Evolutionary conservation across 257 asterid genomes (phyloP).

Genomic region (Petunia secreta): DNA sequence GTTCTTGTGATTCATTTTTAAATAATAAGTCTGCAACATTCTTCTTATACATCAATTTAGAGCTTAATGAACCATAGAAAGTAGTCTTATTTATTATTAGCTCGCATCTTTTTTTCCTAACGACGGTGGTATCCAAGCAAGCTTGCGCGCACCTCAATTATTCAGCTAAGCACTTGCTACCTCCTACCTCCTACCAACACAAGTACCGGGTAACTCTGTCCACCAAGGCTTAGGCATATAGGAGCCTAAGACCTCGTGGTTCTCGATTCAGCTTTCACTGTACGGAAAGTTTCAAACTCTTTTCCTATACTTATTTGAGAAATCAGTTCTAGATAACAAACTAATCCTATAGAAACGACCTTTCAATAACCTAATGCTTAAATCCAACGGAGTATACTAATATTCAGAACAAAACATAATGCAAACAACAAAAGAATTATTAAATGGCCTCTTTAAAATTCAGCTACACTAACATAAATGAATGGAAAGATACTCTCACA

Average conservation of each 20-base stretch:
- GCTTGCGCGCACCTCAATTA: too few relatives aligned
- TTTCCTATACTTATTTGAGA: not conserved
- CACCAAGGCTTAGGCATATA: too few relatives aligned
- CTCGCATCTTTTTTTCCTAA: too few relatives aligned
- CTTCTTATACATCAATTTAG: not conserved
- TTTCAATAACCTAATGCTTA: not conserved
- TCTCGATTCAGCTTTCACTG: not conserved
- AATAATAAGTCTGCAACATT: not conserved
- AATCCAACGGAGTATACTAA: not conserved
- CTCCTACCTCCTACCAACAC: too few relatives aligned
- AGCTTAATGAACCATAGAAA: not conserved
- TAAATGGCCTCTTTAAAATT: not conserved
- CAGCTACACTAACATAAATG: not conserved
- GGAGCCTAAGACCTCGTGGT: too few relatives aligned
- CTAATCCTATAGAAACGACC: not conserved
- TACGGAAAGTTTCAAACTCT: not conserved
- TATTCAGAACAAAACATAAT: not conserved
- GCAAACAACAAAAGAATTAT: not conserved
- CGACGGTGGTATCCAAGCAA: too few relatives aligned
- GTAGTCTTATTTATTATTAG: not conserved
- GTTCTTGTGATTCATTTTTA: not conserved
- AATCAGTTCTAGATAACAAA: not conserved
- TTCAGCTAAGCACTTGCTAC: too few relatives aligned
- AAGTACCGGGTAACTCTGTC: too few relatives aligned
- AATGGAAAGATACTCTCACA: not conserved